Evolutionary conservation across 2,329 filamentous ascomycete genomes (phyloP).

Genomic region (Fusarium sp.): DNA sequence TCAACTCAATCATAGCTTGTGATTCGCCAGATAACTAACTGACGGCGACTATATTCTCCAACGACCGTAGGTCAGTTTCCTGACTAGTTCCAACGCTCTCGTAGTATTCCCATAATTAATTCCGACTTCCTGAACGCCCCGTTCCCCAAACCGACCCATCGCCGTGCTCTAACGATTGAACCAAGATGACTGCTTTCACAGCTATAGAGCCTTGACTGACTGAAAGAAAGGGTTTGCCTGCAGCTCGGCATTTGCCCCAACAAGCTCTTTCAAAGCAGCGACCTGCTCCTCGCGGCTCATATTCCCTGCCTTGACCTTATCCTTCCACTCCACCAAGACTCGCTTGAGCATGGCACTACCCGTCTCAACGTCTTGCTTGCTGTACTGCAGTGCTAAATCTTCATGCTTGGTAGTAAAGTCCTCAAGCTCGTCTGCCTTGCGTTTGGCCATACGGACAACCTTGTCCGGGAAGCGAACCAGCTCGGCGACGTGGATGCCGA

Average conservation of each 20-base stretch:
- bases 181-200: not conserved
- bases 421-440: constrained; percentile 97
- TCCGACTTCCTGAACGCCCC: constrained; percentile 21
- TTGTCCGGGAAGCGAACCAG: constrained; percentile 96
- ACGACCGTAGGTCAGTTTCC: not conserved
- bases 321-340: constrained; percentile 86
- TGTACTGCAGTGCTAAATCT: constrained; percentile 68
- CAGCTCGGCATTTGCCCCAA: constrained; percentile 74
- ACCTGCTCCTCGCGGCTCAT: constrained; percentile 82
- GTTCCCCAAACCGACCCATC: not conserved
- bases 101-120: constrained; percentile 10
- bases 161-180: not conserved
- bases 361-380: constrained; percentile 87
- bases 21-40: constrained; percentile 5
- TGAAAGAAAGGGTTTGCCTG: constrained; percentile 76
- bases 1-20: not conserved
- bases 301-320: constrained; percentile 68
- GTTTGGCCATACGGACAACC: constrained; percentile 98
- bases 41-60: not conserved
- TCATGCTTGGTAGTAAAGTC: constrained; percentile 89
- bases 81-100: constrained; percentile 2
- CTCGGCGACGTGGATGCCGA: constrained; percentile 98
- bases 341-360: constrained; percentile 87
- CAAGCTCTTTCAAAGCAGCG: constrained; percentile 79
- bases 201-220: constrained; percentile 64